Conservation (phyloP, 2,329 filamentous ascomycete species). For the Escovopsis weberi region DNA sequence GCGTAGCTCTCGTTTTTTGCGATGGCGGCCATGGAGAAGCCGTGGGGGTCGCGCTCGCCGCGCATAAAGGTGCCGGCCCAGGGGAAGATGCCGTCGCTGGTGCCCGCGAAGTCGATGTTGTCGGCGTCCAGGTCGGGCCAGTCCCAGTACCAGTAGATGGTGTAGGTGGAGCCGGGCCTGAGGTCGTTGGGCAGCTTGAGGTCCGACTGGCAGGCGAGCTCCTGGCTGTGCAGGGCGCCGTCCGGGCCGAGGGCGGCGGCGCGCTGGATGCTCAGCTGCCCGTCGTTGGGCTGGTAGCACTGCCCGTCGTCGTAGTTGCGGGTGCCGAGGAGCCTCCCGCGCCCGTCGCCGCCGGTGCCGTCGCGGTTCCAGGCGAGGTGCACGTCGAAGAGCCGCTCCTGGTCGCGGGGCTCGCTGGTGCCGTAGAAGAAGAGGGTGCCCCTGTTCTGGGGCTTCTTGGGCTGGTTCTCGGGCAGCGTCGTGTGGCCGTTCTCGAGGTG, state of each 20-base stretch:
- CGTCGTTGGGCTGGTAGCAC: slow-evolving; percentile 67
- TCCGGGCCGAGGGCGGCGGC: slow-evolving; percentile 38
- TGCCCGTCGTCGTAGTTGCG: slow-evolving; percentile 81
- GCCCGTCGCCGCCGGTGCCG: slow-evolving; percentile 66
- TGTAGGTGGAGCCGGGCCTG: slow-evolving; percentile 50
- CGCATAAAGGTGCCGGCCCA: slow-evolving; percentile 27
- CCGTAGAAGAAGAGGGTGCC: slow-evolving; percentile 66
- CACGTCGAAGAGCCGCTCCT: slow-evolving; percentile 44
- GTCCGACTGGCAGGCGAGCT: slow-evolving; percentile 70
- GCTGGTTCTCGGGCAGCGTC: slow-evolving; percentile 39
- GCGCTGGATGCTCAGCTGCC: slow-evolving; percentile 43
- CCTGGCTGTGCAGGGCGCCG: slow-evolving; percentile 37
- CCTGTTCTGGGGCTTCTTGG: slow-evolving; percentile 47
- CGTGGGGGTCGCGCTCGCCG: slow-evolving; percentile 21
- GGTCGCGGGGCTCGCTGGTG: slow-evolving; percentile 41
- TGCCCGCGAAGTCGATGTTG: slow-evolving; percentile 24
- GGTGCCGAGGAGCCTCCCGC: slow-evolving; percentile 60
- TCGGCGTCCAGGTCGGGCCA: slow-evolving; percentile 52
- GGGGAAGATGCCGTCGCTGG: slow-evolving; percentile 26
- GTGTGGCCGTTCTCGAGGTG: slow-evolving; percentile 70
- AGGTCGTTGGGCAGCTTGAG: slow-evolving; percentile 57
- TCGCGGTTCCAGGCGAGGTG: slow-evolving; percentile 65
- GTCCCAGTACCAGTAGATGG: slow-evolving; percentile 94
- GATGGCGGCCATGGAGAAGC: slow-evolving; percentile 21
- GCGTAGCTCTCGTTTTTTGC: slow-evolving; percentile 26